Percentiles rank a stretch among this genome's conserved stretches.
phyloP scores from a whole-genome alignment of 2,329 filamentous ascomycete species.

The Colletotrichum sp. region DNA sequence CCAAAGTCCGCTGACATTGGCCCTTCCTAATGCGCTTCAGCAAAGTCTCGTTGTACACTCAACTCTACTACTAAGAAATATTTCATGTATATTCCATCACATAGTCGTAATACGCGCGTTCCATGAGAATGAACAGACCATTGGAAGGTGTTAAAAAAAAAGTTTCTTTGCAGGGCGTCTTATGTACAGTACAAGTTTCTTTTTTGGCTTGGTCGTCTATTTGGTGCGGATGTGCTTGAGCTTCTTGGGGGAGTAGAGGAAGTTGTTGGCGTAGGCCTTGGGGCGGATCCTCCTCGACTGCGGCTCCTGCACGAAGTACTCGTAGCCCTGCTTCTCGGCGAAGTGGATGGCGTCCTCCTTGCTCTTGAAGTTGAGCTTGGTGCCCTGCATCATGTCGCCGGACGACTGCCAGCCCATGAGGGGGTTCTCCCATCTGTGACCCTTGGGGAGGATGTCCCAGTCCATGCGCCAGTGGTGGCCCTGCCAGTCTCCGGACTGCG shows the following conservation, averaged over 20 bases:
- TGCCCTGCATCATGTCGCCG: constrained; percentile 93
- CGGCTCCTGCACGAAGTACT: constrained; percentile 98
- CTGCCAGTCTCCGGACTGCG: constrained; percentile 91
- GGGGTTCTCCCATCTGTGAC: constrained; percentile 97
- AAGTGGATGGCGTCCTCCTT: constrained; percentile 96
- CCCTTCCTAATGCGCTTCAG: neutral
- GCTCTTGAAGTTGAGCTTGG: constrained; percentile 84
- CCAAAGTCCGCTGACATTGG: neutral
- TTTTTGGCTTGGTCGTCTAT: constrained; percentile 46
- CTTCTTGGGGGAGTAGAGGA: constrained; percentile 83
- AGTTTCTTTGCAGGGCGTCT: constrained; percentile 15
- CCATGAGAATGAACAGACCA: neutral
- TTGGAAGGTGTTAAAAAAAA: neutral
- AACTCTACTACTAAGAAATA: neutral
- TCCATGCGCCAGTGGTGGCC: constrained; percentile 94
- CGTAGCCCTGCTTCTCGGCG: constrained; percentile 98
- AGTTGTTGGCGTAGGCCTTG: constrained; percentile 98
- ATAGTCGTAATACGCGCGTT: neutral
- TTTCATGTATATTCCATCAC: neutral
- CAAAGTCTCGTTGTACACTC: neutral
- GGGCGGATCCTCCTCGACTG: constrained; percentile 84
- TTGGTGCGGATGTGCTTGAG: constrained; percentile 87
- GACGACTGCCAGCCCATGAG: constrained; percentile 99
- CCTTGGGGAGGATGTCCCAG: constrained; percentile 92
- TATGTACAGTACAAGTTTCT: constrained; percentile 30